Base-by-base conservation (phyloP, 2,329 filamentous ascomycete genomes). In the Beauveria sp. region DNA sequence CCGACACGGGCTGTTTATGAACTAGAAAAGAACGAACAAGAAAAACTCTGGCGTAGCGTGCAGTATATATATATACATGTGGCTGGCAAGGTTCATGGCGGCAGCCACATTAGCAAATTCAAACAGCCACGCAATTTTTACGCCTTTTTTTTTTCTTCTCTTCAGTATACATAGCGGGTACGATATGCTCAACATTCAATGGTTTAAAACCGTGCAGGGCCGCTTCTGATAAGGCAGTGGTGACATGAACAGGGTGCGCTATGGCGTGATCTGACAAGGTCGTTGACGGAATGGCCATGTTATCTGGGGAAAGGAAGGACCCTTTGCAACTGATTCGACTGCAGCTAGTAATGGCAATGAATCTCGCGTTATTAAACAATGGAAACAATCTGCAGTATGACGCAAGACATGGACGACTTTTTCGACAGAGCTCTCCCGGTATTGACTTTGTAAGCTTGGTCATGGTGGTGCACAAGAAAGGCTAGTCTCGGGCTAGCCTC, bases 181-280 rank as follows among this genome's bases (percentile, higher is more conserved):
- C 34, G 5, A 14, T 37, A 5, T 37, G 12, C 34, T 37, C 34
- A 14, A 14, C 18, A n/a, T 28, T n/a, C 12, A 4, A 34, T 34
- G 20, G 1, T 22, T 47, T 24, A 6, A 5, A 5, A 37, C 22
- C 4, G 6, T 41, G 18, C 24, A 40, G 24, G 12, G n/a, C 16
- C 53, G 30, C 47, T 48, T 48, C n/a, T 43, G 55, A 58, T 51
- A 51, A 58, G 55, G 30, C 22, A 8, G 34, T 22, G 54, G 55
- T 58, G 46, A 50, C 47, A 58, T 51, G 30, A 50, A 57, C 30
- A 37, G 7, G 20, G 55, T 30, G 12, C 18, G 34, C 55, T 28
- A 58, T 58, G 55, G 55, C 55, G 55, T 58, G 34, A 58, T 58
- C 55, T 58, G 55, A 58, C 55, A 30, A 37, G 34, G 22, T n/a